Conservation (phyloP, 148 eudicot genomes). For the Camellia sinensis region DNA sequence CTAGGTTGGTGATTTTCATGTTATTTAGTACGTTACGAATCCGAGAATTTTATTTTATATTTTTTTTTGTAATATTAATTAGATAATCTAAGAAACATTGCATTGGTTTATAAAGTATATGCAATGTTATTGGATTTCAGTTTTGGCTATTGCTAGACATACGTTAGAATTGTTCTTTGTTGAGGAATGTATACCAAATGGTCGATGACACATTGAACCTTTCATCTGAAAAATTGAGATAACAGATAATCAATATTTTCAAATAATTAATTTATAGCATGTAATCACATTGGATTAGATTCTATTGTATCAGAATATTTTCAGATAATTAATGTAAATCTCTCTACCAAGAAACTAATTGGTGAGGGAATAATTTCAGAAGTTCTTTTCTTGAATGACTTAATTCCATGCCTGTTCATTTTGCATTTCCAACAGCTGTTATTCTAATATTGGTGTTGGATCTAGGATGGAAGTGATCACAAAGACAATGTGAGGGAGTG, state of each 20-base stretch:
- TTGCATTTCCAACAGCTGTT: conserved; percentile 10
- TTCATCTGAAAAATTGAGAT: not conserved
- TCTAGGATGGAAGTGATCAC: conserved; percentile 45
- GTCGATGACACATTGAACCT: not conserved
- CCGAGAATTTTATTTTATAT: not conserved
- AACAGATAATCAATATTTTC: not conserved
- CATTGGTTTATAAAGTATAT: not conserved
- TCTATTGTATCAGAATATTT: too few species aligned
- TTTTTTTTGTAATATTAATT: not conserved
- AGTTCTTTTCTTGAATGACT: not conserved
- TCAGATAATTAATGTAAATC: not conserved
- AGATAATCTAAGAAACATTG: not conserved
- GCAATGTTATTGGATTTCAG: not conserved
- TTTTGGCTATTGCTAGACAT: not conserved
- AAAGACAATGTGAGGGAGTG: conserved; percentile 58
- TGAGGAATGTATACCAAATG: not conserved
- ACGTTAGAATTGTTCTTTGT: not conserved
- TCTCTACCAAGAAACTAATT: not conserved
- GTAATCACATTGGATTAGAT: too few species aligned
- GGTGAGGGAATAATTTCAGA: not conserved
- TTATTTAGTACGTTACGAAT: not conserved
- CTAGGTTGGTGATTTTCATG: not conserved
- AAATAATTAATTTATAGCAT: too few species aligned
- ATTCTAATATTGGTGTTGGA: conserved; percentile 9
- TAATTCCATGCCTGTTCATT: not conserved